Evolutionary conservation across 192 early-diverging fungal genomes (phyloP).

Genomic region (Geosiphon pyriformis): DNA sequence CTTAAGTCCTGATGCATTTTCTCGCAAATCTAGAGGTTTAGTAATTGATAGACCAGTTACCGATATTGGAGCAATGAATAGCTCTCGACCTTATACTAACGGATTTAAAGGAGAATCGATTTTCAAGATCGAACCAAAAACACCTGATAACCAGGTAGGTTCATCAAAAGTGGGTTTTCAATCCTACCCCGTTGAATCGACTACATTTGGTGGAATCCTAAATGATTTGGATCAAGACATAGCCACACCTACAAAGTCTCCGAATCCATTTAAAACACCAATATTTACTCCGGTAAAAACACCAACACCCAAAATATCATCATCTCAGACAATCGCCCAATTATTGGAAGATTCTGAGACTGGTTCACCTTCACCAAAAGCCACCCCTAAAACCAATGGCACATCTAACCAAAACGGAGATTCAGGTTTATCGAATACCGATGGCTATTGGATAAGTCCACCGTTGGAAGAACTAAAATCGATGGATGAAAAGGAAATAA

Average conservation of each 20-base stretch:
- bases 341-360: neutral
- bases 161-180: neutral
- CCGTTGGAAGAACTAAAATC: constrained; percentile 61
- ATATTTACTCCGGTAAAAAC: neutral
- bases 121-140: neutral
- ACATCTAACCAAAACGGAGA: neutral
- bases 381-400: neutral
- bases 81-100: neutral
- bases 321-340: neutral
- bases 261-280: neutral
- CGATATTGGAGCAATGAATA: neutral
- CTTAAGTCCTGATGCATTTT: constrained; percentile 59
- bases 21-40: constrained; percentile 57
- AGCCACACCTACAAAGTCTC: neutral
- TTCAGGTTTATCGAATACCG: constrained; percentile 9
- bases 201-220: neutral
- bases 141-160: neutral
- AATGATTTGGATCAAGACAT: neutral
- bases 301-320: neutral
- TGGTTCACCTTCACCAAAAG: neutral
- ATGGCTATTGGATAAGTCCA: constrained; percentile 75
- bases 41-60: constrained; percentile 38
- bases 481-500: constrained; percentile 65
- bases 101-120: neutral
- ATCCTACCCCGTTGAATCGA: neutral